These are phyloP conservation scores for Rhododendron ovatum DNA, from an alignment of 148 eudicot species.

Conservation along the genomic window DNA sequence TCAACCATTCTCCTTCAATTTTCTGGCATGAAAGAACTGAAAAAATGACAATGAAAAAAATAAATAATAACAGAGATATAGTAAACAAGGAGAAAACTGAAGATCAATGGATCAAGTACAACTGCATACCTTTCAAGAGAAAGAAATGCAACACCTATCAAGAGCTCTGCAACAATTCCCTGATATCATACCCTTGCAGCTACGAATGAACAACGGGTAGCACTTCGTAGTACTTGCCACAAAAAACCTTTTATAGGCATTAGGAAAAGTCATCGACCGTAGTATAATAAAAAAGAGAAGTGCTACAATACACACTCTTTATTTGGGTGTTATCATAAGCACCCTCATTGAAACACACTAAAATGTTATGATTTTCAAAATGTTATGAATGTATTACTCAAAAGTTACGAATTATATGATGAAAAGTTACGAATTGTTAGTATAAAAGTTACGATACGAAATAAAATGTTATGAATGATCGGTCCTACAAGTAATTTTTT, in stretches of 20 bases:
- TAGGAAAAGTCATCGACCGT: background rate
- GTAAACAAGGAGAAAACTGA: background rate
- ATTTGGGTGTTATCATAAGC: too few species aligned
- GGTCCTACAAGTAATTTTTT: too few species aligned
- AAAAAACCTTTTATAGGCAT: background rate
- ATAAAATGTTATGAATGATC: too few species aligned
- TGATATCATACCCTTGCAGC: constrained; percentile 94
- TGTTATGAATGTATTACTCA: too few species aligned
- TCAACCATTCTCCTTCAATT: background rate
- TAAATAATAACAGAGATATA: background rate
- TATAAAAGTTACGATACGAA: too few species aligned
- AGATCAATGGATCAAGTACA: background rate
- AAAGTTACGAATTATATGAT: too few species aligned
- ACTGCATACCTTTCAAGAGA: background rate
- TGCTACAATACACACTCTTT: too few species aligned
- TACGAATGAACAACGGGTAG: constrained; percentile 22
- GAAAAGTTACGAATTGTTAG: too few species aligned
- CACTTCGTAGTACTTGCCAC: background rate
- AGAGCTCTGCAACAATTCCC: constrained; percentile 60
- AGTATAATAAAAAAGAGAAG: too few species aligned
- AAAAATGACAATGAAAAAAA: background rate
- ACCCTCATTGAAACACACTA: too few species aligned
- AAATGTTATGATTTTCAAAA: too few species aligned
- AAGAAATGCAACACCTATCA: constrained; percentile 18
- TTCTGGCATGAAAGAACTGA: background rate